Base-by-base conservation (phyloP, 164 flowering plant species). In the Sextonia rubra region DNA sequence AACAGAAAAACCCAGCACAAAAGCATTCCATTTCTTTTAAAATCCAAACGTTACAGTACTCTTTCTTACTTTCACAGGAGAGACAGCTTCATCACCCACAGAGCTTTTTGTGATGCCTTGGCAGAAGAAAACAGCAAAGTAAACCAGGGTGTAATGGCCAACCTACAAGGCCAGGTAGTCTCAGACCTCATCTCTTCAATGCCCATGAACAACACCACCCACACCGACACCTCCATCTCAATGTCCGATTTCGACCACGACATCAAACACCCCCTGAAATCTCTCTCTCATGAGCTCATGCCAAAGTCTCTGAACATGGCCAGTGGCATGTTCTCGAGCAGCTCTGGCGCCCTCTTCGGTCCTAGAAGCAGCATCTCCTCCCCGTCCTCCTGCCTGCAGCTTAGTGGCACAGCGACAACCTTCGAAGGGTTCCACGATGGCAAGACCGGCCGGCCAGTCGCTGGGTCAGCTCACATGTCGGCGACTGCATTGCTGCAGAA, bases 81-180 rank as follows among this genome's bases (percentile, higher is more conserved):
- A 72, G 90, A 85, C 23, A 87, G 89, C 74, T 87, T 85, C 77
- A 83, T 85, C 71, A 84, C 89, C 5, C 90, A 87, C 73, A 82
- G 88, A 75, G 87, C 87, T 5, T 85, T 84, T 71, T 87, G 90
- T 66, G 88, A 87, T 76, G 90, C 88, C 66, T 74, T 84, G 47
- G 73, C 88, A 25, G 87, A 87, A 73, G 89, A 87, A 73, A 83
- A 83, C 76, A 80, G 37, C 81, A 85, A 85, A 75, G 76, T 70
- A 14, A 79, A 69, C 61, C 83, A 75, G 29, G 83, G 76, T 30
- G 2, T 78, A 67, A n/a, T 66, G 62, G 6, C 76, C 69, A 80
- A 61, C 71, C 12, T 76, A 47, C 82, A 78, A 66, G 75, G 77
- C 66, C 84, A 83, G 18, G 81, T n/a, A n/a, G n/a, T 77, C 56